These are phyloP conservation scores for Litchi chinensis DNA, from an alignment of 345 rosid species.

Conservation along the genomic window DNA sequence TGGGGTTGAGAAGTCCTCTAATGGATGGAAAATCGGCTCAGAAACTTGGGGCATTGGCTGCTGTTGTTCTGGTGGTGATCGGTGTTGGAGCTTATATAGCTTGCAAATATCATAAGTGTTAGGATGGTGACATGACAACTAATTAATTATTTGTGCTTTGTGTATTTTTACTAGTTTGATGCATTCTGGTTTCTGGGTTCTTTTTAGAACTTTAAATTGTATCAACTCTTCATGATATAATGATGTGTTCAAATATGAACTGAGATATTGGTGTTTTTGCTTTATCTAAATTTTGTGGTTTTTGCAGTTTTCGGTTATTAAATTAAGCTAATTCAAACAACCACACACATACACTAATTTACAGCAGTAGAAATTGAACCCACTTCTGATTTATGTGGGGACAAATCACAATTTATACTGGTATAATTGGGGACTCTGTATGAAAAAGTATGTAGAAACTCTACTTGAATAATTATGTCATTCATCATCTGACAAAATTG, in stretches of 20 bases:
- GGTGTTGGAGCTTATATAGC: conserved; percentile 6
- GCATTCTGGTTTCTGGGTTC: not conserved
- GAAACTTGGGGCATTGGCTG: conserved; percentile 17
- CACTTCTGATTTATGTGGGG: no score
- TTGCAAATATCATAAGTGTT: conserved; percentile 12
- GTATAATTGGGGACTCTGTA: no score
- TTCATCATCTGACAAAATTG: no score
- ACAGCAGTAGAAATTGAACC: no score
- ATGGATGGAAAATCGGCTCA: not conserved
- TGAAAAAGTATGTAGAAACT: no score
- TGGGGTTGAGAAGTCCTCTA: not conserved
- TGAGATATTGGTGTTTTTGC: not conserved
- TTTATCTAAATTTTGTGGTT: no score
- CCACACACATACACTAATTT: no score
- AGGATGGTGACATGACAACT: not conserved
- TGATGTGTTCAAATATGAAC: not conserved
- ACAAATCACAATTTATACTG: no score
- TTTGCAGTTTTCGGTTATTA: no score
- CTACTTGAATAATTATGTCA: no score
- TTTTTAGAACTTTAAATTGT: not conserved
- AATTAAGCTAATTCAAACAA: not conserved
- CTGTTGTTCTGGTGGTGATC: conserved; percentile 4
- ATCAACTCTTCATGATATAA: not conserved
- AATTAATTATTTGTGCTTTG: not conserved
- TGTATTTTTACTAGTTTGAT: no score